Evolutionary conservation across 2,329 filamentous ascomycete genomes (phyloP), one percentile per base, ranked within the genome.

Genomic region (Fulvia fulva): DNA sequence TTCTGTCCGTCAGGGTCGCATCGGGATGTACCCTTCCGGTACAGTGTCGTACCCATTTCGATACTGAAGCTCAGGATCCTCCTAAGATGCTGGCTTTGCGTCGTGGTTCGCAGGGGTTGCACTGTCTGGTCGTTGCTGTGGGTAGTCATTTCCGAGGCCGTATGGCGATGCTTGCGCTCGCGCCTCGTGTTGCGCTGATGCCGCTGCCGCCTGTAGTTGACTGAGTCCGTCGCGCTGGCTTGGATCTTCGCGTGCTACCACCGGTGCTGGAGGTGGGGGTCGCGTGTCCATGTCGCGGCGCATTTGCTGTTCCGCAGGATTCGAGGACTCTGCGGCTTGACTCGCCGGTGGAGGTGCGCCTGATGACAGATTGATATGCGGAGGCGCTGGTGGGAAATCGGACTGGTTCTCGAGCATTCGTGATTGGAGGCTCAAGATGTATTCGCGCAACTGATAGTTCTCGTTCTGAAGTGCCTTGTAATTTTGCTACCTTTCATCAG

Each of bases 401-500:
- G 89, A 88, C 67, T 91, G 87, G 2, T 86, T 83, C 66, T 97
- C 92, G 60, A 97, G 81, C 34, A 97, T 82, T 43, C 90, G 87
- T 5, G 89, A 88, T 74, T 99, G 94, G 16, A 99, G 81, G 67
- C 88, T 89, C 71, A 97, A 88, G 65, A 97, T 88, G 76, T 97
- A 97, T 73, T 97, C 91, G 66, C 92, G 87, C 44, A 99, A 80
- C 62, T 89, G 86, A 72, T 92, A 94, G 76, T 97, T 96, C 74
- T 99, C 93, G 26, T 84, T 81, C 71, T 96, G 90, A 25, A 96
- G 78, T n/a, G 82, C 78, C 74, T 96, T 94, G 75, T 85, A 91
- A 56, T 83, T 85, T 62, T 50, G 47, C 47, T 47, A 16, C 11
- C 16, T 14, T 5, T 23, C 4, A 5, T 47, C 8, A 47, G 25